Evolutionary conservation across 148 eudicot genomes (phyloP).

Genomic region (Amaranthus hypochondriacus): DNA sequence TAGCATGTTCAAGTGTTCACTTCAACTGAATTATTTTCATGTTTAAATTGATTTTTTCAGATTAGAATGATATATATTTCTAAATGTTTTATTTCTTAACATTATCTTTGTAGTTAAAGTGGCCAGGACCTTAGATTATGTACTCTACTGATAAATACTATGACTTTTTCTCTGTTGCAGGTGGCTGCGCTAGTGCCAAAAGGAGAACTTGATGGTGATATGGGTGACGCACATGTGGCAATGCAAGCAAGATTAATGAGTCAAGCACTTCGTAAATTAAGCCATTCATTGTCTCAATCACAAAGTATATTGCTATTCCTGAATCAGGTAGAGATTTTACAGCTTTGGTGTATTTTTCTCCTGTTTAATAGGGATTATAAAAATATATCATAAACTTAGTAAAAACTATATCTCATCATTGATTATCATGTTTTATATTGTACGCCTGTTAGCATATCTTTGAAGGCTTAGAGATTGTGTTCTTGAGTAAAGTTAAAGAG

Average conservation of each 20-base stretch:
- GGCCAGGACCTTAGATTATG: background rate
- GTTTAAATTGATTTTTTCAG: background rate
- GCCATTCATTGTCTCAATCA: conserved; percentile 88
- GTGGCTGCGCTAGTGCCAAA: conserved; percentile 98
- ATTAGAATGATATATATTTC: too few species aligned
- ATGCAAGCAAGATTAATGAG: conserved; percentile 99
- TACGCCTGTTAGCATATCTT: background rate
- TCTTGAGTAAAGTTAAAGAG: background rate
- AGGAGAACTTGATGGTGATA: conserved; percentile 98
- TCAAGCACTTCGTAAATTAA: conserved; percentile 95
- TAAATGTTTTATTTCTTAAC: background rate
- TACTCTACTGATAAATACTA: background rate
- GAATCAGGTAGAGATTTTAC: conserved; percentile 58
- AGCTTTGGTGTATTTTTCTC: background rate
- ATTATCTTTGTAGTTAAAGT: background rate
- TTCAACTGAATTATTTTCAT: background rate
- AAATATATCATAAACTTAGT: background rate
- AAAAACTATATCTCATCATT: background rate
- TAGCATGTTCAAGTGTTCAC: background rate
- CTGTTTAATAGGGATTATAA: background rate
- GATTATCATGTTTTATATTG: background rate
- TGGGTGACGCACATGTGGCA: conserved; percentile 99
- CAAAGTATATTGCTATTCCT: conserved; percentile 77
- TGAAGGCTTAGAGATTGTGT: background rate
- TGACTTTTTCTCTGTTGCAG: conserved; percentile 28